Evolutionary conservation across 257 asterid species (phyloP).

Genomic region (Osmanthus fragrans): DNA sequence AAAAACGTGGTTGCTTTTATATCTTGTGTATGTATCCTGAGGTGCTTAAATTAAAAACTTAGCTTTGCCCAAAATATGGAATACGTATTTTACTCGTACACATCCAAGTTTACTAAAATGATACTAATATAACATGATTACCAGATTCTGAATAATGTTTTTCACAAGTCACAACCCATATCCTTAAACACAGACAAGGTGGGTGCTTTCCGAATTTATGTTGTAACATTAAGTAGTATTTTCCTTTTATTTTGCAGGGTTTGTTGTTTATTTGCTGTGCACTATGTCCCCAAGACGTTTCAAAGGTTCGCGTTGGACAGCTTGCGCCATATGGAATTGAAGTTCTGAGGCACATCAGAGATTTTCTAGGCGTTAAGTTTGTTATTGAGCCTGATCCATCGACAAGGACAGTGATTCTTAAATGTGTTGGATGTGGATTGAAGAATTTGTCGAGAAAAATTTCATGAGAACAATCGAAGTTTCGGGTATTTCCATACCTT

Average conservation of each 20-base stretch:
- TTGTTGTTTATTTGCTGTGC: constrained; percentile 90
- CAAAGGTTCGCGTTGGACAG: constrained; percentile 91
- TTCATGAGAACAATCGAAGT: constrained; percentile 35
- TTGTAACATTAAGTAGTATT: not conserved
- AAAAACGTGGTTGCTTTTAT: no score
- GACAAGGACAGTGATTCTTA: constrained; percentile 74
- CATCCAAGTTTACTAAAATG: not conserved
- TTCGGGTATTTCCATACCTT: not conserved
- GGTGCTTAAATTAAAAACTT: not conserved
- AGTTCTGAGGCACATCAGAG: constrained; percentile 68
- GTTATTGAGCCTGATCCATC: constrained; percentile 75
- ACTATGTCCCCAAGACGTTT: constrained; percentile 80
- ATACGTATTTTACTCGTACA: not conserved
- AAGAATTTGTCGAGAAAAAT: constrained; percentile 81
- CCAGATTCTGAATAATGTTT: not conserved
- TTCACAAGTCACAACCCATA: not conserved
- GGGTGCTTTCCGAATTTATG: not conserved
- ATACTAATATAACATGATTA: no score
- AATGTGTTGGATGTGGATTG: constrained; percentile 81
- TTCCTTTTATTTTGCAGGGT: constrained; percentile 51
- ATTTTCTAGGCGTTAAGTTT: constrained; percentile 75
- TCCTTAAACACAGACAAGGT: no score
- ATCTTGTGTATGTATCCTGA: not conserved
- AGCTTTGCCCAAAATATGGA: not conserved
- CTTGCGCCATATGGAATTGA: constrained; percentile 78